Evolutionary conservation across 345 rosid species (phyloP).

Genomic region (Rhodamnia rubescens): DNA sequence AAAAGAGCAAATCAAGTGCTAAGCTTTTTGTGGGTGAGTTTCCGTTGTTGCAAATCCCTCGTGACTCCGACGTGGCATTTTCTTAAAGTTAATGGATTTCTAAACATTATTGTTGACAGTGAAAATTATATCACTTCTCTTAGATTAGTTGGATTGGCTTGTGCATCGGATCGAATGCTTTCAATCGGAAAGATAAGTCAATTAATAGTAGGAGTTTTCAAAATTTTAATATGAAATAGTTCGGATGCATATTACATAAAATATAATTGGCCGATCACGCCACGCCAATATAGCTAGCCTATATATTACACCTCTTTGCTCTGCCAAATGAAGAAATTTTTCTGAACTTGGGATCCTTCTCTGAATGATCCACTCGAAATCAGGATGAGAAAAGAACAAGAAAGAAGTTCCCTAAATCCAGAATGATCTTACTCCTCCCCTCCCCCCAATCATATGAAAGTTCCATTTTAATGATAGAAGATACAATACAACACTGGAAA

Average conservation of each 20-base stretch:
- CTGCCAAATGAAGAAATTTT: background rate
- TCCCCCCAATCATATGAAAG: background rate
- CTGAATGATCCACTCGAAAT: background rate
- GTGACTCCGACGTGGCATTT: background rate
- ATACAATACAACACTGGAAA: background rate
- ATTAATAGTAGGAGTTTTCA: background rate
- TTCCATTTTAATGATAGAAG: background rate
- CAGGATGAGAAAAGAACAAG: background rate
- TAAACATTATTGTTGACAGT: no score
- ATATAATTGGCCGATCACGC: background rate
- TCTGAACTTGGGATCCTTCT: background rate
- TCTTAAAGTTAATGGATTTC: background rate
- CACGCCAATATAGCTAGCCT: background rate
- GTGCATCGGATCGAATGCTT: no score
- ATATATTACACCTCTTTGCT: background rate
- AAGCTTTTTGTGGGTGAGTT: background rate
- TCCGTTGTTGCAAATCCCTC: background rate
- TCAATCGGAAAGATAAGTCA: no score
- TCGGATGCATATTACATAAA: background rate
- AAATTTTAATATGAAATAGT: background rate
- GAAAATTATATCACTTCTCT: no score
- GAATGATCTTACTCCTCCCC: background rate
- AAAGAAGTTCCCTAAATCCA: background rate
- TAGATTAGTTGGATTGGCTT: no score
- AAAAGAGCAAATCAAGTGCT: background rate